These are phyloP conservation scores for Capsicum chinense DNA, from an alignment of 257 asterid species.

Conservation along the genomic window DNA sequence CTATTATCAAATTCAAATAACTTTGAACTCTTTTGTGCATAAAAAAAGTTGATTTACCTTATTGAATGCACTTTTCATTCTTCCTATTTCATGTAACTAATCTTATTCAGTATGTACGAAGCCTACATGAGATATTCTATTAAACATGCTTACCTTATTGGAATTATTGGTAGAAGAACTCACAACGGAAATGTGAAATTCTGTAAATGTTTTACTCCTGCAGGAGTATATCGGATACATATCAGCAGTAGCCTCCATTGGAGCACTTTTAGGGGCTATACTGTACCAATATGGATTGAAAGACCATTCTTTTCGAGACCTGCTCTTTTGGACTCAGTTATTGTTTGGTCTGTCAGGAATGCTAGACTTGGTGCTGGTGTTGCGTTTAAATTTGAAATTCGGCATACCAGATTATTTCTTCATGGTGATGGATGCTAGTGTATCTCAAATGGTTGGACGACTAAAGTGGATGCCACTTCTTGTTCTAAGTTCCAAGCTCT, in stretches of 20 bases:
- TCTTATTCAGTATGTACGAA: not conserved
- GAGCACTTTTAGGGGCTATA: conserved; percentile 75
- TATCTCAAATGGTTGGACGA: conserved; percentile 73
- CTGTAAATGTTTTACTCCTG: conserved; percentile 13
- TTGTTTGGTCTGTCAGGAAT: conserved; percentile 77
- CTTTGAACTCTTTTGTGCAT: not conserved
- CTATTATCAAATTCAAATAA: not conserved
- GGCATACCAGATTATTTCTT: conserved; percentile 74
- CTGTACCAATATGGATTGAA: conserved; percentile 74
- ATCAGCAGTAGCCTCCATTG: conserved; percentile 82
- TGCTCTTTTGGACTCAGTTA: conserved; percentile 82
- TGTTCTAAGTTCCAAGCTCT: conserved; percentile 78
- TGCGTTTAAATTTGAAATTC: conserved; percentile 69
- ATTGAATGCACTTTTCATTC: conserved; percentile 6
- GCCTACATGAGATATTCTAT: conserved; percentile 6
- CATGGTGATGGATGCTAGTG: conserved; percentile 80
- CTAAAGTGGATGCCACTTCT: conserved; percentile 98
- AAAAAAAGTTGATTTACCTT: not conserved
- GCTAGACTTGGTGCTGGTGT: conserved; percentile 73
- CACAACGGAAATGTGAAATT: not conserved
- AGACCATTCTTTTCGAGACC: conserved; percentile 67
- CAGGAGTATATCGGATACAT: conserved; percentile 84
- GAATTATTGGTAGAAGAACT: not conserved
- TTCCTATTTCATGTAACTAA: conserved; percentile 1
- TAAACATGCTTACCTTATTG: not conserved